Base-by-base conservation (phyloP, 2,329 filamentous ascomycete genomes). In the Dactylonectria estremocensis region DNA sequence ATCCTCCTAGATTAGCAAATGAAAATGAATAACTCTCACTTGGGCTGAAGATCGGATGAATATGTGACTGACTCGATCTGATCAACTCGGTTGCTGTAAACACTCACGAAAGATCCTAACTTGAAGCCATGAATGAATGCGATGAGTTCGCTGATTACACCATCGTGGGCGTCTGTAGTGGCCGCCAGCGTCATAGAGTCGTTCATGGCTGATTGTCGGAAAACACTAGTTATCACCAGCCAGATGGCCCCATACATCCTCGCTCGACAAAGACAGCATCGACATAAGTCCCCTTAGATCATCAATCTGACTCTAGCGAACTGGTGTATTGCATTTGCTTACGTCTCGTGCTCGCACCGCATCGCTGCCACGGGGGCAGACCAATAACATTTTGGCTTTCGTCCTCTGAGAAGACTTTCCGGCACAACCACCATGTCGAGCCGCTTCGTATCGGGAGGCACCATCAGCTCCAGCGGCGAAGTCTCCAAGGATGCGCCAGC, bases 381-480 rank as follows among this genome's bases (percentile, higher is more conserved):
- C 28, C 10, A 16, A 18, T 31, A 14, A 28, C 24, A 28, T 7
- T 37, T 20, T 18, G 18, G n/a, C 11, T 5, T 11, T 55, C 35
- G 52, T 24, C 20, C 43, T 49, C 43, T 54, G 13, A 37, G 50
- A 20, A 20, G 31, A 35, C 3, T n/a, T 22, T 7, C n/a, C n/a
- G 24, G n/a, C 31, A 22, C 50, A 18, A 14, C 28, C 35, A 69
- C 43, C 49, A 89, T 89, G 87, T 80, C 86, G 0, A 84, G 83
- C 49, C 86, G 87, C 14, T 90, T 90, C 78, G 82, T 90, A 18
- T 89, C 87, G 1, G 84, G 82, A 45, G 88, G 88, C 45, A 85
- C 83, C 3, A 88, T 89, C 53, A 50, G 69, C 61, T 60, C 75
- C 43, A 66, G 71, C n/a, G 71, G 75, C 43, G 71, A 77, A 54